Conservation (phyloP, 2,329 filamentous ascomycete species). For the Fusarium drepaniforme region DNA sequence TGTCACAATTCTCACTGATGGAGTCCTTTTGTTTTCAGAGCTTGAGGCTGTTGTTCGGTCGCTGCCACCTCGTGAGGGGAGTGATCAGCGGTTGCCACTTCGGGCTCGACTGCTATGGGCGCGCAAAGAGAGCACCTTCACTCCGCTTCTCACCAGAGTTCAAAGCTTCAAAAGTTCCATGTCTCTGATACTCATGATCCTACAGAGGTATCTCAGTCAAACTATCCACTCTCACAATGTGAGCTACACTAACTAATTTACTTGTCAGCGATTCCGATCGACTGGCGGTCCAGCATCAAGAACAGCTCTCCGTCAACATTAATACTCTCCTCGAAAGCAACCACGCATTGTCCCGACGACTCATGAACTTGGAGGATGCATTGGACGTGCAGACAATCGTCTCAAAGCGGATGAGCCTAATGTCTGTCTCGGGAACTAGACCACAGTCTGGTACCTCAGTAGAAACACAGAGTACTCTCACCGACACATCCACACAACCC, state of each 20-base stretch:
- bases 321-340: conserved; percentile 17
- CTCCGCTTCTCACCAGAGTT: not conserved
- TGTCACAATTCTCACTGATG: conserved; percentile 3
- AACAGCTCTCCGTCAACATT: conserved; percentile 41
- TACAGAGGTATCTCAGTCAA: not conserved
- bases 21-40: conserved; percentile 20
- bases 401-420: conserved; percentile 2
- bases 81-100: not conserved
- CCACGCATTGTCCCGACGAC: not conserved
- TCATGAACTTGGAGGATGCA: conserved; percentile 13
- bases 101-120: not conserved
- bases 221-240: too few relatives aligned
- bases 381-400: conserved; percentile 1
- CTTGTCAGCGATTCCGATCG: not conserved
- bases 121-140: not conserved
- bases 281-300: not conserved
- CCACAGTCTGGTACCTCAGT: not conserved
- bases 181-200: not conserved
- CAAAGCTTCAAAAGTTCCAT: not conserved
- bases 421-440: not conserved
- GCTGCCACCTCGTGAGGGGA: not conserved
- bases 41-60: conserved; percentile 10
- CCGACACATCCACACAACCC: not conserved
- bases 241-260: not conserved
- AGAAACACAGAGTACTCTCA: not conserved